Evolutionary conservation across 106 monocot genomes (phyloP).

Genomic region (Dioscorea zingiberensis): DNA sequence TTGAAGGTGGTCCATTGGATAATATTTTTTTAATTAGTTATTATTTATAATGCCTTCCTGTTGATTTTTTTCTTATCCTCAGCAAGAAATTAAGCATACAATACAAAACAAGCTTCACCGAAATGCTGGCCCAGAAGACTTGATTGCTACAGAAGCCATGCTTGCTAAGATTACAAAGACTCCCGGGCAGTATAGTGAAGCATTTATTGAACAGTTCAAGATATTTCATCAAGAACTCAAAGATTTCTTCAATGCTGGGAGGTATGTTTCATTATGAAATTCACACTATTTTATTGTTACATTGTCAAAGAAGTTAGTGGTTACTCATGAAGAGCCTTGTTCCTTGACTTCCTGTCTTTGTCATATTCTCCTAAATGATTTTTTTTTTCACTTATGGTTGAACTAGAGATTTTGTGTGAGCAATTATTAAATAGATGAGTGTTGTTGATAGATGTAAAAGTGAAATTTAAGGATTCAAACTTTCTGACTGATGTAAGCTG

Average conservation of each 20-base stretch:
- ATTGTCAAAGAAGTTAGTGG: no score
- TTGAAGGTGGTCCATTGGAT: constrained; percentile 57
- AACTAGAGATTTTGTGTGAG: no score
- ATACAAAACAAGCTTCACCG: constrained; percentile 99
- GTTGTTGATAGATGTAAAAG: no score
- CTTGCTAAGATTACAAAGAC: constrained; percentile 69
- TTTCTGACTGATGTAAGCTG: constrained; percentile 1
- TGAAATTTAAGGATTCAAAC: background rate
- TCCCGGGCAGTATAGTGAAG: constrained; percentile 74
- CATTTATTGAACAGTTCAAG: constrained; percentile 90
- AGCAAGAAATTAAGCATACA: constrained; percentile 99
- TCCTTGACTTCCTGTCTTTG: no score
- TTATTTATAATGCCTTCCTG: background rate
- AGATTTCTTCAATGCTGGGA: constrained; percentile 99
- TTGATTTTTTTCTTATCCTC: constrained; percentile 11
- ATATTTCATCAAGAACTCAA: constrained; percentile 88
- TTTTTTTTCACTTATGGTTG: no score
- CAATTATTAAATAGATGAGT: no score
- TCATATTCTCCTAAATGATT: no score
- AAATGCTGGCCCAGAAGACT: constrained; percentile 98
- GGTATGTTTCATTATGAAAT: constrained; percentile 36
- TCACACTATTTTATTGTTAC: background rate
- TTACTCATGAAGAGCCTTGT: no score
- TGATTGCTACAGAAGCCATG: constrained; percentile 96
- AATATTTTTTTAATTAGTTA: background rate